These are phyloP conservation scores for Papiliotrema laurentii DNA, from an alignment of 1,284 basidiomycete species.

Conservation along the genomic window DNA sequence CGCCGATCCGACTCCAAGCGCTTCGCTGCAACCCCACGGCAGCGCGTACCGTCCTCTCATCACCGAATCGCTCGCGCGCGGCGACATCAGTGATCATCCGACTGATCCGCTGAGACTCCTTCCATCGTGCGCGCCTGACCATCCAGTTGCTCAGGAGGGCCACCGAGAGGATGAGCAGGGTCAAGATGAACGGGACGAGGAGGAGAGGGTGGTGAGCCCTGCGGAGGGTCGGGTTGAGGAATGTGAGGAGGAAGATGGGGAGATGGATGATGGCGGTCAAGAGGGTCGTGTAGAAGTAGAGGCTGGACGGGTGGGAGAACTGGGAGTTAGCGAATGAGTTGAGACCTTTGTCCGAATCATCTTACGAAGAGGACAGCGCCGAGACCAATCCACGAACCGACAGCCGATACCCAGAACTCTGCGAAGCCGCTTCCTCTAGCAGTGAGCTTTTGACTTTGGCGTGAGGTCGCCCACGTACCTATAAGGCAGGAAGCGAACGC, in stretches of 20 bases:
- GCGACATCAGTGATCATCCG: conserved; percentile 34
- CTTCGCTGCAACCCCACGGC: conserved; percentile 33
- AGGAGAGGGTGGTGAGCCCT: conserved; percentile 28
- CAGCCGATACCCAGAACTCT: conserved; percentile 37
- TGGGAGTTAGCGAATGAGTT: conserved; percentile 2
- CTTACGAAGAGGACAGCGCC: conserved; percentile 38
- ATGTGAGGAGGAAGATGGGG: conserved; percentile 32
- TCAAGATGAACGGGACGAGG: conserved; percentile 32
- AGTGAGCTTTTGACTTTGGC: conserved; percentile 6
- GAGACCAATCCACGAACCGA: conserved; percentile 39
- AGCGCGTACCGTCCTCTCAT: conserved; percentile 24
- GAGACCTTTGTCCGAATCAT: not conserved
- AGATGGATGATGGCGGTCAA: conserved; percentile 31
- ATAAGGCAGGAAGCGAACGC: conserved; percentile 19
- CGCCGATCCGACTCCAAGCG: conserved; percentile 21
- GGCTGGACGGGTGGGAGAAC: conserved; percentile 41
- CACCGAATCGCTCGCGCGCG: conserved; percentile 19
- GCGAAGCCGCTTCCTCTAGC: conserved; percentile 37
- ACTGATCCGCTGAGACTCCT: conserved; percentile 30
- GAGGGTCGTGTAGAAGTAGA: conserved; percentile 40
- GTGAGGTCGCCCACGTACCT: conserved; percentile 11
- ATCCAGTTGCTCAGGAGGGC: conserved; percentile 32
- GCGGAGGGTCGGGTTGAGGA: conserved; percentile 27
- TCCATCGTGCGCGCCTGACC: conserved; percentile 32
- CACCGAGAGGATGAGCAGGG: conserved; percentile 26